A percentile compares a stretch with the other conserved stretches of the same genome.
Evolutionary conservation across 441 rosid species (phyloP).

Genomic region (Breynia disticha): DNA sequence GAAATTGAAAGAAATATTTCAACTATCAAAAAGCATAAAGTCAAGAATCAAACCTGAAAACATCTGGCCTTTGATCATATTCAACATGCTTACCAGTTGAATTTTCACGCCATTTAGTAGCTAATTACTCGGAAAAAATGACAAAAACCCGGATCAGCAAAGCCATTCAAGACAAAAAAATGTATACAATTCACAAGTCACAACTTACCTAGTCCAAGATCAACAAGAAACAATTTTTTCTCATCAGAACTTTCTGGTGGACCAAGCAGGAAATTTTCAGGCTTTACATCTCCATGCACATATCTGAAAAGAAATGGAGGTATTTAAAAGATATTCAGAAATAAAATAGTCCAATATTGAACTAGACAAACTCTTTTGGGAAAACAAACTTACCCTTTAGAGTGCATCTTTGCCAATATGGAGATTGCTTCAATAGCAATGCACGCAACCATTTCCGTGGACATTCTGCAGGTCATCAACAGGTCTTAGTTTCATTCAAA

Average conservation of each 20-base stretch:
- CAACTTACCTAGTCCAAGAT: conserved; percentile 55
- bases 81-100: conserved; percentile 49
- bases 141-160: background rate
- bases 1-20: no score
- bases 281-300: conserved; percentile 73
- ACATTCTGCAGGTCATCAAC: conserved; percentile 35
- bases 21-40: background rate
- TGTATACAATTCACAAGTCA: background rate
- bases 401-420: conserved; percentile 61
- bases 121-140: conserved; percentile 18
- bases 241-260: conserved; percentile 41
- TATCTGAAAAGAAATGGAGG: conserved; percentile 22
- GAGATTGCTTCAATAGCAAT: conserved; percentile 75
- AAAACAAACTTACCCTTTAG: conserved; percentile 40
- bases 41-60: conserved; percentile 39
- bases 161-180: conserved; percentile 1
- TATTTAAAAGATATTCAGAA: no score
- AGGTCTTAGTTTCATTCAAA: background rate
- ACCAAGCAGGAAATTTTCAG: conserved; percentile 64
- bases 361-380: background rate
- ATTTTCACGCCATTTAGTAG: conserved; percentile 51
- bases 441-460: conserved; percentile 67
- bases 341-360: no score
- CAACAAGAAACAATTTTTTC: conserved; percentile 49
- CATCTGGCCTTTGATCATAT: conserved; percentile 65